Base-by-base conservation (phyloP, 768 basidiomycete genomes). In the Trametes elegans region DNA sequence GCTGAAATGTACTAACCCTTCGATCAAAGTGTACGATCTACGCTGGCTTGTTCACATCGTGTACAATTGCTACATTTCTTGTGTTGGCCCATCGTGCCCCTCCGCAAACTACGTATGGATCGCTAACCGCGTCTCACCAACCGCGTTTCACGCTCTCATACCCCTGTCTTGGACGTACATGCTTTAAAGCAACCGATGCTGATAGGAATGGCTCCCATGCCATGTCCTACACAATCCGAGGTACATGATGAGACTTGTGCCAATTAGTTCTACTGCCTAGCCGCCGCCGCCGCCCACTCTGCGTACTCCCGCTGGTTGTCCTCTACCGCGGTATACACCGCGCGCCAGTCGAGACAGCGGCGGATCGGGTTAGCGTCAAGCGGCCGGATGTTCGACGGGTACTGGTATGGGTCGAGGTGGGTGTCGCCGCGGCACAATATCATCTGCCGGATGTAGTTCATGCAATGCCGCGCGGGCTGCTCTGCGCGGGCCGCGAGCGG, bases 371-470 rank as follows among this genome's bases (percentile, higher is more conserved):
- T 57, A 38, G 48, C 35, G 14, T 57, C 60, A 23, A 61, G 48
- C n/a, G 60, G 55, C 18, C 39, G 26, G 32, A 50, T 57, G 41
- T 61, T 61, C 18, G 55, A 57, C 48, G 56, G 47, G 53, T 61
- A 61, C 51, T 58, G 55, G 55, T 57, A 61, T 38, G 64, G 62
- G 52, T 67, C 66, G 26, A 67, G 59, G 26, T 57, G 50, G 39
- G 58, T 56, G 54, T 65, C 66, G 9, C 62, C 58, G 24, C 55
- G 55, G 46, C 66, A 67, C 46, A 67, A 39, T 44, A 61, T 53
- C 53, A 53, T 58, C 49, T 63, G 57, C 18, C 64, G 44, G 34
- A 67, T 55, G 52, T 67, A 67, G 57, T 63, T 61, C 55, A 64
- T 49, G 59, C 66, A 67, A 53, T 64, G 64, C 24, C 52, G 60